Conservation (phyloP, 2,329 filamentous ascomycete species). For the Penicillium sp. region DNA sequence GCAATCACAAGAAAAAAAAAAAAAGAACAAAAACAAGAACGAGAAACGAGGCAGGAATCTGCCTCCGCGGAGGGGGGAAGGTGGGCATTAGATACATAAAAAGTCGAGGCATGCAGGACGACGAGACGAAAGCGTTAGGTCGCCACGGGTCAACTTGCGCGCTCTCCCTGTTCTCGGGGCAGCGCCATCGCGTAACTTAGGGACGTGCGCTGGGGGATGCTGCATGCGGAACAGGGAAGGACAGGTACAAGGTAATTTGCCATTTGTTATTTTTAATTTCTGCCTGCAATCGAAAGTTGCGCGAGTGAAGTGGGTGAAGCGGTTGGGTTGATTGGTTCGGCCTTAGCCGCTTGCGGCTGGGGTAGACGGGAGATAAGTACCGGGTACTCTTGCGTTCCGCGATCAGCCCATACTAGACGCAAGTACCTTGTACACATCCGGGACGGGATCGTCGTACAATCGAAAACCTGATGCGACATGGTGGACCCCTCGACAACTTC, state of each 20-base stretch:
- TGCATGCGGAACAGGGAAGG: conserved; percentile 18
- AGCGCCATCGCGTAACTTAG: neutral
- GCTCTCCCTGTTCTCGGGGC: neutral
- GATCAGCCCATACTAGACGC: neutral
- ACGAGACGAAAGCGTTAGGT: conserved; percentile 25
- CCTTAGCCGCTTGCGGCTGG: conserved; percentile 3
- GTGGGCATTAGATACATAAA: conserved; percentile 24
- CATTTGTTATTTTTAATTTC: neutral
- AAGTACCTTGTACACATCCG: neutral
- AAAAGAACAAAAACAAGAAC: neutral
- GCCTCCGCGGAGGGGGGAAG: conserved; percentile 13
- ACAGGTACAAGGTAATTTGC: neutral
- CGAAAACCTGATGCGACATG: conserved; percentile 10
- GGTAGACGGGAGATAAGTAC: neutral
- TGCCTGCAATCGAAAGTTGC: neutral
- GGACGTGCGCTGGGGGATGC: neutral
- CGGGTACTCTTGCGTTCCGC: neutral
- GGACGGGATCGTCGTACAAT: neutral
- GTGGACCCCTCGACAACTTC: conserved; percentile 1
- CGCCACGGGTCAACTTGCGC: conserved; percentile 1
- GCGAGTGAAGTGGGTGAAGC: neutral
- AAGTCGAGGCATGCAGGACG: conserved; percentile 15
- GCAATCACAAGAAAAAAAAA: neutral
- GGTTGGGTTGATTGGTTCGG: neutral
- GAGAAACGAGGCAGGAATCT: conserved; percentile 2